Base-by-base conservation (phyloP, 441 rosid species). In the Aquilaria agallochum region DNA sequence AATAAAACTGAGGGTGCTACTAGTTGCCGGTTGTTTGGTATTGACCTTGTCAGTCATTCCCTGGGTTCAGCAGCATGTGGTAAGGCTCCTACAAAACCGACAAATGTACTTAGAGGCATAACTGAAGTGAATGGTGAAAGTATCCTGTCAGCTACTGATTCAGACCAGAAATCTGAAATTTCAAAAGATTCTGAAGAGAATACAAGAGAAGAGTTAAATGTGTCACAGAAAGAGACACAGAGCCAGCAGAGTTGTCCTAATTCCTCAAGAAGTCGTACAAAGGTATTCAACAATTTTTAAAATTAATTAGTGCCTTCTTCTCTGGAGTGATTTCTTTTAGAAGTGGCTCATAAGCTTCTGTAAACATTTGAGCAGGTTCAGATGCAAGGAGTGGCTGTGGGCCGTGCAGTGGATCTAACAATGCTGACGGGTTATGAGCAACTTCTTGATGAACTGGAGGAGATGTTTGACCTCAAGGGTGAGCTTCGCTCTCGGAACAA, bases 371-470 rank as follows among this genome's bases (percentile, higher is more conserved):
- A 4, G 74, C 78, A 84, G 93, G 93, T 86, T 71, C 86, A 86
- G 65, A 86, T 86, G 93, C 88, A 84, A 72, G 93, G 93, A 2
- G 66, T 84, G 27, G 79, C 85, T 1, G 85, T 86, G 30, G 93
- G 93, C 30, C 83, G 90, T 40, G 93, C 90, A 11, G 83, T 86
- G 66, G 93, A 86, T 71, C 71, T 86, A 60, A 66, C 72, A 4
- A 64, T 42, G 14, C 55, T 86, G 63, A 80, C 64, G 55, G 90
- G 93, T 31, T 86, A 86, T 53, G 54, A 59, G 58, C 79, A 84
- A 69, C 88, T 86, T 46, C 72, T 86, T 42, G 79, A 78, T 15
- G 88, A 84, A 59, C 78, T 86, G 15, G 93, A 86, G 75, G 74
- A 74, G 63, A 78, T 86, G 80, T 86, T 86, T 69, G 85, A 84